Base-by-base conservation (phyloP, 139 green algal species). In the Picochlorum sp. region DNA sequence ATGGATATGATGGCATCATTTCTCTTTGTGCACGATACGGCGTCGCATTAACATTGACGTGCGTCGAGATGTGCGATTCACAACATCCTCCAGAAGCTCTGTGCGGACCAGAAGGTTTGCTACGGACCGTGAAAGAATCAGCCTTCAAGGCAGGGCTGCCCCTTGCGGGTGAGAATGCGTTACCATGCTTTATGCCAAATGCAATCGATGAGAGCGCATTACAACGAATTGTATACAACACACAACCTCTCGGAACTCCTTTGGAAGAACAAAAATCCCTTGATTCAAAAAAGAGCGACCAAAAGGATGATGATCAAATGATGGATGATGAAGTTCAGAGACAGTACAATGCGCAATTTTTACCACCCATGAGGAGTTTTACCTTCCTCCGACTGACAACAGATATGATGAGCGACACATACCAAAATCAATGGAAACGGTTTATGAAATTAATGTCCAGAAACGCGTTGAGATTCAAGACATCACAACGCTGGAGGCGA, bases 51-150 rank as follows among this genome's bases (percentile, higher is more conserved):
- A 98, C 91, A 4, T 85, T 98, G 51, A 98, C 93, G 13, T 98
- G 92, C 69, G 85, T 96, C 16, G 93, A 98, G 70, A 98, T 98
- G 93, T 86, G 85, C 66, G 92, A 98, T 59, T 63, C 66, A 16
- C 91, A 98, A 85, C 93, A 98, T 67, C 88, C 91, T 28, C 62
- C 68, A 14, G 71, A 89, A 31, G 89, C 90, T 20, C 65, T 82
- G 52, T 97, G 91, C 71, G 78, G 83, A 2, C 92, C 92, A 0
- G 88, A 98, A 69, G 89, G 89, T 14, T 76, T 98, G 57, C 71
- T 95, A 16, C 72, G 81, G 10, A 70, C 72, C 68, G 78, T 97
- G 59, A 70, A 86, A 26, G 72, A 83, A 26, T 59, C 71, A 41
- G 78, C 81, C 2, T 79, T 82, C 8, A 54, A 54, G n/a, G 45